Conservation (phyloP, 2,329 filamentous ascomycete genomes). For the Anthostomella pinea region DNA sequence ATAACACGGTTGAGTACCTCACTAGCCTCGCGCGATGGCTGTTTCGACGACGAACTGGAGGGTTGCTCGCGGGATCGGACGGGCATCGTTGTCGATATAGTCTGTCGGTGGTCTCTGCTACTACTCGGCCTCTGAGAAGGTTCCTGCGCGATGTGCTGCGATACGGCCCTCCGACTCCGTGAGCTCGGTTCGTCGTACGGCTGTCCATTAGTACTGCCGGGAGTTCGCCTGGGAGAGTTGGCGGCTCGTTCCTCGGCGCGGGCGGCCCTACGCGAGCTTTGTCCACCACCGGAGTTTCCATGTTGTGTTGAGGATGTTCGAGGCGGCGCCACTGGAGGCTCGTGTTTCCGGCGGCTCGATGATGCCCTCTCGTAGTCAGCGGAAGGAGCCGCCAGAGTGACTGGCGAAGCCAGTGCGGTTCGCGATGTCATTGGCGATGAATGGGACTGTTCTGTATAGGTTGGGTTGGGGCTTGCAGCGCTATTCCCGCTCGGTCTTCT, state of each 20-base stretch:
- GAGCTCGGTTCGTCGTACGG: conserved; percentile 38
- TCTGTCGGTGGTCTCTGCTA: conserved; percentile 39
- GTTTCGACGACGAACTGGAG: conserved; percentile 48
- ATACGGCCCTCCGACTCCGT: conserved; percentile 36
- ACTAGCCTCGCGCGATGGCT: conserved; percentile 71
- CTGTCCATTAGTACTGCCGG: conserved; percentile 35
- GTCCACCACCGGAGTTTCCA: conserved; percentile 32
- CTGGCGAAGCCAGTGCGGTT: conserved; percentile 42
- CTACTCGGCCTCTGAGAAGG: conserved; percentile 37
- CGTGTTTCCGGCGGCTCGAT: conserved; percentile 55
- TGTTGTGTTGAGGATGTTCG: conserved; percentile 75
- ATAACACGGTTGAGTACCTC: conserved; percentile 76
- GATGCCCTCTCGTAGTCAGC: conserved; percentile 43
- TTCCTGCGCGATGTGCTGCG: conserved; percentile 38
- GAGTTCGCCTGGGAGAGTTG: conserved; percentile 41
- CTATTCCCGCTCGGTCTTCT: conserved; percentile 51
- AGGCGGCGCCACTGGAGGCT: conserved; percentile 72
- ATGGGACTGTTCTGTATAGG: conserved; percentile 32
- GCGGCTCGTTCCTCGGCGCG: conserved; percentile 44
- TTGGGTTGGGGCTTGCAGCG: conserved; percentile 24
- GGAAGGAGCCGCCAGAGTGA: conserved; percentile 37
- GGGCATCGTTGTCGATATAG: conserved; percentile 39
- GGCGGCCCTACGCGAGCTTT: conserved; percentile 43
- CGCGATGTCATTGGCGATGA: conserved; percentile 47
- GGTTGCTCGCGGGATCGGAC: conserved; percentile 41